Conservation (phyloP, 371 early-diverging fungal species). For the Rhizopus sp. region DNA sequence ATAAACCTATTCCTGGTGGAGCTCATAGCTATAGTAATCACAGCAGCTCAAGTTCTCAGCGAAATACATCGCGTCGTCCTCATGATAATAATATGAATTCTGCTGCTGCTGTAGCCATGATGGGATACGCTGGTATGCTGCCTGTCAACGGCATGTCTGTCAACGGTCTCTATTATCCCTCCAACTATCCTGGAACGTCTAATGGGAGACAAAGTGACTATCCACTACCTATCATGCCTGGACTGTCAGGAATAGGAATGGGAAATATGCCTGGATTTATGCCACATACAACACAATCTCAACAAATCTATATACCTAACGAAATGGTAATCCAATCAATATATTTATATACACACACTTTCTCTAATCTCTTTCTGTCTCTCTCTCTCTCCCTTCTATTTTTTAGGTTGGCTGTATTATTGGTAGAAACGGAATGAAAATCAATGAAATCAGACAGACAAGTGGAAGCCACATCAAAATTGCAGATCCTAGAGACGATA, state of each 20-base stretch:
- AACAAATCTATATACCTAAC: constrained; percentile 83
- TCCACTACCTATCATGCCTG: constrained; percentile 26
- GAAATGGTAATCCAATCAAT: constrained; percentile 61
- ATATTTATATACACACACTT: neutral
- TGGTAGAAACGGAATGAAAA: constrained; percentile 85
- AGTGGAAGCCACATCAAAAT: constrained; percentile 82
- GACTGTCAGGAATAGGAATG: constrained; percentile 34
- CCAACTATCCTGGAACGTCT: constrained; percentile 24
- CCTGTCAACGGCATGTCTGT: constrained; percentile 45
- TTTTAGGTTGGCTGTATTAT: constrained; percentile 81
- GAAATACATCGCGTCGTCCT: constrained; percentile 2
- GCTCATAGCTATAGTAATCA: constrained; percentile 1
- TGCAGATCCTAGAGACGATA: constrained; percentile 61
- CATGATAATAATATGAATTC: constrained; percentile 13
- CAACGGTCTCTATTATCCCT: constrained; percentile 38
- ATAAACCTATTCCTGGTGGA: constrained; percentile 57
- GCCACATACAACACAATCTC: constrained; percentile 53
- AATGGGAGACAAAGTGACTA: constrained; percentile 30
- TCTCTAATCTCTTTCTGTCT: neutral
- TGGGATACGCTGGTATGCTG: constrained; percentile 41
- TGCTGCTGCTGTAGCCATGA: constrained; percentile 29
- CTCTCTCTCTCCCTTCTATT: constrained; percentile 1
- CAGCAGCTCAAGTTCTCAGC: neutral
- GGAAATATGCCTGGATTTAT: constrained; percentile 33
- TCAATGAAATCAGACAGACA: constrained; percentile 79